Conservation (phyloP, 345 rosid species). For the Pugionium cornutum region DNA sequence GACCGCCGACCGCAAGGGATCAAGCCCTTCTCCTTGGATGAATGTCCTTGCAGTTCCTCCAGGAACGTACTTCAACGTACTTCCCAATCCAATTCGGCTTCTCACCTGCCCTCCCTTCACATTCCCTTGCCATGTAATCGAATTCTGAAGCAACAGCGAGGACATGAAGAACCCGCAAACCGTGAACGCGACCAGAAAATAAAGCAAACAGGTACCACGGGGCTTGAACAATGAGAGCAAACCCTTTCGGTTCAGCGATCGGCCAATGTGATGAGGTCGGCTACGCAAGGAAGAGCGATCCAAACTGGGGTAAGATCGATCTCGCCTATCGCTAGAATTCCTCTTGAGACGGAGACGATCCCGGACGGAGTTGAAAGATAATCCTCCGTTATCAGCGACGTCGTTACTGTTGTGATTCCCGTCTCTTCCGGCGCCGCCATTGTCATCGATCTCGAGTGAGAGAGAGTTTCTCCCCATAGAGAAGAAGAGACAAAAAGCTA, state of each 20-base stretch:
- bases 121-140: constrained; percentile 67
- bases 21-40: constrained; percentile 54
- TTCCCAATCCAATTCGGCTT: constrained; percentile 59
- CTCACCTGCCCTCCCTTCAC: constrained; percentile 44
- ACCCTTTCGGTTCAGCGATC: constrained; percentile 61
- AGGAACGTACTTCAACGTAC: constrained; percentile 64
- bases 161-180: constrained; percentile 75
- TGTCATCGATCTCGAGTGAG: constrained; percentile 48
- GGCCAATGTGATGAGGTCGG: constrained; percentile 41
- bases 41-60: constrained; percentile 39
- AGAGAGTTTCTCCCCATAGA: constrained; percentile 55
- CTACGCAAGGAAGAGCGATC: constrained; percentile 52
- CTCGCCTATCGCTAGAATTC: constrained; percentile 46
- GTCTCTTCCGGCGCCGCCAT: constrained; percentile 34
- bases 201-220: constrained; percentile 65
- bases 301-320: constrained; percentile 42
- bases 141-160: constrained; percentile 74
- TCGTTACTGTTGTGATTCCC: constrained; percentile 12
- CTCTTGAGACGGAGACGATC: constrained; percentile 70
- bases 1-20: constrained; percentile 46
- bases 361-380: constrained; percentile 52
- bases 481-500: background rate
- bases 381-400: constrained; percentile 36
- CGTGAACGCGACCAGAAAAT: constrained; percentile 55
- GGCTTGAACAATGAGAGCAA: constrained; percentile 51